Base-by-base conservation (phyloP, 768 basidiomycete species). In the Cubamyces lactineus region DNA sequence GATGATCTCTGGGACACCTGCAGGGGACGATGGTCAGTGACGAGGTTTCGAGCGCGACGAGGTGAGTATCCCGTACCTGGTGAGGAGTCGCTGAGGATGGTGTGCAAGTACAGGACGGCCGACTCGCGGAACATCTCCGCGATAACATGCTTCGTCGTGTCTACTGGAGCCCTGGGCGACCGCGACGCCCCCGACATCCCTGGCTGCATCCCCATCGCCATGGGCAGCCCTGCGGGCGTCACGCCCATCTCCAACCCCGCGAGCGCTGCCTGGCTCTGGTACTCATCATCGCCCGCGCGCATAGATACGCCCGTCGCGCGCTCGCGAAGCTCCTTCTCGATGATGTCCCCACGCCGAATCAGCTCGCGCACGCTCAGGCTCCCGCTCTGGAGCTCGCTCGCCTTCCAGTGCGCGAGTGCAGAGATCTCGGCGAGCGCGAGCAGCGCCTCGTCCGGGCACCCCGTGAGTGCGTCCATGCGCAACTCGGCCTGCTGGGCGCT, bases 361-460 rank as follows among this genome's bases (percentile, higher is more conserved):
- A 94, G 82, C 66, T 92, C 90, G 61, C 87, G 84, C 73, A 84
- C 81, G 73, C 89, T 92, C 62, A 94, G 78, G 39, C 83, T 82
- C 46, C 86, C 86, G 59, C 85, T 85, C 53, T 79, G 82, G 58
- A 80, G 76, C 70, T 92, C 86, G 51, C 80, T 78, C 23, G 77
- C 72, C 73, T 92, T 92, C 91, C 92, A 93, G 66, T 86, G 82
- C 5, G 88, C 84, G 30, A 94, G 81, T 7, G 81, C 79, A n/a
- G 87, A 86, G 21, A 84, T 80, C 70, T 93, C 90, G 23, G 86
- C 90, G 62, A 93, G 82, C 40, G 85, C 88, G 62, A 92, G 82
- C 71, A 93, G 74, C 9, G 85, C 87, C 67, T 88, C 88, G 68
- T 94, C 89, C 2, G 91, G 86, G 76, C 91, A 92, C 28, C 91